Evolutionary conservation across 192 early-diverging fungal genomes (phyloP).

Genomic region (Podila epigama): DNA sequence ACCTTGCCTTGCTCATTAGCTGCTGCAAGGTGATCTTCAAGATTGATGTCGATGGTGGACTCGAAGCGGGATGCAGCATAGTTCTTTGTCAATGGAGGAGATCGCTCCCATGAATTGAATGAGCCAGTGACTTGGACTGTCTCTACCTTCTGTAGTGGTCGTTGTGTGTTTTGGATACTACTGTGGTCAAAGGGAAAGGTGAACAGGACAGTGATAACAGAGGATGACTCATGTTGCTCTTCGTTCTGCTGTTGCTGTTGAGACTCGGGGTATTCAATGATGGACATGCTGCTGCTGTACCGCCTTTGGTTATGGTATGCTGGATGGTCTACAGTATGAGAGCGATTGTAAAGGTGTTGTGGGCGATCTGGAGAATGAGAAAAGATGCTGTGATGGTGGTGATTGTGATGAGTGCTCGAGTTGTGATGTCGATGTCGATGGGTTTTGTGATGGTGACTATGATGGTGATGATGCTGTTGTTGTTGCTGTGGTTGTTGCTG

Average conservation of each 20-base stretch:
- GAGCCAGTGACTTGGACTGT: slow-evolving; percentile 33
- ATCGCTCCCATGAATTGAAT: slow-evolving; percentile 35
- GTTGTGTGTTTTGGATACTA: slow-evolving; percentile 1
- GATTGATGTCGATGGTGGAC: slow-evolving; percentile 1
- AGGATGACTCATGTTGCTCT: neutral
- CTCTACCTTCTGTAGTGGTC: no score
- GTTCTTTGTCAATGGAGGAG: slow-evolving; percentile 17
- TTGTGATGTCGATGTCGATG: neutral
- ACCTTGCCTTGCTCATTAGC: neutral
- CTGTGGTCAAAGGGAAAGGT: neutral
- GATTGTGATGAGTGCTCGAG: slow-evolving; percentile 8
- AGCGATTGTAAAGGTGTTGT: neutral
- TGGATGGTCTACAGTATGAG: neutral
- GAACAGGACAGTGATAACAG: neutral
- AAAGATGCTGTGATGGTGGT: neutral
- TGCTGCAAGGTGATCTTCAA: neutral
- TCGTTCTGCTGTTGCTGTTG: neutral
- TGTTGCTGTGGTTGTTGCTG: neutral
- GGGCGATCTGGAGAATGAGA: neutral
- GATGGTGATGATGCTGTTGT: neutral
- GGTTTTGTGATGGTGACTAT: slow-evolving; percentile 1
- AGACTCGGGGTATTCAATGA: slow-evolving; percentile 23
- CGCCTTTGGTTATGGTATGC: neutral
- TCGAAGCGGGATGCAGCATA: slow-evolving; percentile 13
- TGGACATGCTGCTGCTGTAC: slow-evolving; percentile 7